Evolutionary conservation across 257 asterid genomes (phyloP), one percentile per base, ranked within the genome.

Genomic region (Ocimum tenuiflorum): DNA sequence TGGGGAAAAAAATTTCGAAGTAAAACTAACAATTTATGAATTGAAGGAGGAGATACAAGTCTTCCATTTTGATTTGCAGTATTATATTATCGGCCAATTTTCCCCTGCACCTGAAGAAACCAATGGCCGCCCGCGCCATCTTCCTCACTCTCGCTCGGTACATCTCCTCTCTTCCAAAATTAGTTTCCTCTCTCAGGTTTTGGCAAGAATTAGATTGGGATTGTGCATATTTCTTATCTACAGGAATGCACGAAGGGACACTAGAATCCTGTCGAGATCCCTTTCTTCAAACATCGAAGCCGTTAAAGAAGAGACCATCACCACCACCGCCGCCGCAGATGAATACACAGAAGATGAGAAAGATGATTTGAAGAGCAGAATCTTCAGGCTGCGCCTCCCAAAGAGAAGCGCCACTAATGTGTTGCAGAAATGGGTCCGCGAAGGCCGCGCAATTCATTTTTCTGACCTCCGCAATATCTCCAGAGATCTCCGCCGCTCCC

Each of bases 361-460:
- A 10, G 97, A 92, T 52, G 99, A 92, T 82, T 69, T 92, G 43
- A 92, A 73, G 85, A 83, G 86, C 75, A 87, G 99, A 64, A 83
- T 92, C 43, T 81, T 86, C 65, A 76, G 97, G 71, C 80, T 87
- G 36, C 83, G 97, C 68, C 82, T 92, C 42, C 99, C 99, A 10
- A 89, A 84, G 79, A 77, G 97, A 79, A 89, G 99, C 46, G 94
- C 81, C 62, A 80, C 87, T 7, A 82, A 89, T 65, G 88, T 84
- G 23, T 74, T 92, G 48, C 85, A 84, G 59, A 83, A 82, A 69
- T 89, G 99, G 99, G 74, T 83, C 35, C 45, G 60, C 63, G 95
- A 89, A 75, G 99, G 99, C 36, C 74, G 75, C 59, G 4, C 61
- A 20, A 47, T 92, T 24, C 13, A 86, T 39, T 60, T 82, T 49